phyloP scores from a whole-genome alignment of 768 basidiomycete genomes.

The Russula vinacea region DNA sequence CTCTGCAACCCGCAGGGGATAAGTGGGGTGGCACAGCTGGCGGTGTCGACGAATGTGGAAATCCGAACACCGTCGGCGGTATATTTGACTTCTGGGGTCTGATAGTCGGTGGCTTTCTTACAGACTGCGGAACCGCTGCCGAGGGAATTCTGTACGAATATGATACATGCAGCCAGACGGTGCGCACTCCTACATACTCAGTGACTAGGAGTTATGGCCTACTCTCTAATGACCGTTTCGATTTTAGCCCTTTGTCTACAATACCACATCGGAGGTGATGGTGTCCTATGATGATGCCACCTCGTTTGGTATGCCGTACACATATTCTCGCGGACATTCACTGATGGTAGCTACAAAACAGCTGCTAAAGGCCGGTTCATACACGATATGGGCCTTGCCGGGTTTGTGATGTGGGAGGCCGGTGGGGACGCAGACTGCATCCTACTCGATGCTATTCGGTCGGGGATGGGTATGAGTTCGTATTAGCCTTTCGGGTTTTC shows the following conservation, averaged over 20 bases:
- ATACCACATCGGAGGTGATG: slow-evolving; percentile 49
- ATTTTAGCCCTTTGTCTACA: slow-evolving; percentile 64
- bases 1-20: slow-evolving; percentile 45
- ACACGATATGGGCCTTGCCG: slow-evolving; percentile 35
- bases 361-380: slow-evolving; percentile 47
- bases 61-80: slow-evolving; percentile 32
- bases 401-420: slow-evolving; percentile 46
- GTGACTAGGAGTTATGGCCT: neutral
- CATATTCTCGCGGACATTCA: neutral
- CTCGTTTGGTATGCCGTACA: slow-evolving; percentile 43
- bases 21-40: slow-evolving; percentile 33
- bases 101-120: slow-evolving; percentile 22
- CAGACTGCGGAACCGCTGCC: slow-evolving; percentile 17
- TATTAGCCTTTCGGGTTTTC: neutral
- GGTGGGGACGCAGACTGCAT: slow-evolving; percentile 43
- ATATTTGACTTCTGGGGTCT: slow-evolving; percentile 28
- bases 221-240: slow-evolving; percentile 1
- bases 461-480: neutral
- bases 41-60: slow-evolving; percentile 38
- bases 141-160: slow-evolving; percentile 50
- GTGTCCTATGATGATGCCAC: slow-evolving; percentile 63
- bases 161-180: slow-evolving; percentile 73
- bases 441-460: slow-evolving; percentile 37
- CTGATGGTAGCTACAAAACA: neutral
- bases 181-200: slow-evolving; percentile 38